Conservation (phyloP, 441 rosid species). For the Flueggea neowawraea region DNA sequence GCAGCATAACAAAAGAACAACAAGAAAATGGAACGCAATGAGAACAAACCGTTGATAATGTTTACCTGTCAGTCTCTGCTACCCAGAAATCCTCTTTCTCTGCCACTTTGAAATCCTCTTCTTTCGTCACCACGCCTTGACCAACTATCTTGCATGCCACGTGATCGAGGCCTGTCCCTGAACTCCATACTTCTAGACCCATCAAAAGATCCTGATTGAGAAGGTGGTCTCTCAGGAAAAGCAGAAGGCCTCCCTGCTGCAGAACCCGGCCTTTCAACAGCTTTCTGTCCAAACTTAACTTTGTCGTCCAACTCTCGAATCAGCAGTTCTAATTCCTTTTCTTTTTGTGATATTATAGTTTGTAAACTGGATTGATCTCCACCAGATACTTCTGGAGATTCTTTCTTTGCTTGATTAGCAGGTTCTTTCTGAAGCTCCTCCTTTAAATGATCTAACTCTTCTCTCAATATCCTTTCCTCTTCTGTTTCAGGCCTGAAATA, state of each 20-base stretch:
- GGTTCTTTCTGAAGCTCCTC: conserved; percentile 44
- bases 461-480: conserved; percentile 71
- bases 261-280: conserved; percentile 73
- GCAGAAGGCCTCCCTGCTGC: conserved; percentile 60
- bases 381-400: conserved; percentile 31
- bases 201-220: conserved; percentile 71
- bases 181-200: conserved; percentile 64
- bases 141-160: conserved; percentile 69
- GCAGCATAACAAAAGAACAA: no score
- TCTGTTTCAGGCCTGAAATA: conserved; percentile 81
- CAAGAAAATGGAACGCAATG: no score
- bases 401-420: conserved; percentile 26
- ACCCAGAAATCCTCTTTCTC: conserved; percentile 75
- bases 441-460: conserved; percentile 58
- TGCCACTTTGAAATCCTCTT: conserved; percentile 79
- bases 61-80: conserved; percentile 78
- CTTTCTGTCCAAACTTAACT: conserved; percentile 72
- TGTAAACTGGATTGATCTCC: conserved; percentile 30
- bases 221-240: conserved; percentile 73
- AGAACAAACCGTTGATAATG: conserved; percentile 3
- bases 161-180: conserved; percentile 78
- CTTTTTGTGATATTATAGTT: conserved; percentile 51
- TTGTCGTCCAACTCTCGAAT: conserved; percentile 73
- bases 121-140: conserved; percentile 67
- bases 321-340: conserved; percentile 58